Evolutionary conservation across 495 filamentous ascomycete species (phyloP).

Genomic region (Bacidia gigantensis): DNA sequence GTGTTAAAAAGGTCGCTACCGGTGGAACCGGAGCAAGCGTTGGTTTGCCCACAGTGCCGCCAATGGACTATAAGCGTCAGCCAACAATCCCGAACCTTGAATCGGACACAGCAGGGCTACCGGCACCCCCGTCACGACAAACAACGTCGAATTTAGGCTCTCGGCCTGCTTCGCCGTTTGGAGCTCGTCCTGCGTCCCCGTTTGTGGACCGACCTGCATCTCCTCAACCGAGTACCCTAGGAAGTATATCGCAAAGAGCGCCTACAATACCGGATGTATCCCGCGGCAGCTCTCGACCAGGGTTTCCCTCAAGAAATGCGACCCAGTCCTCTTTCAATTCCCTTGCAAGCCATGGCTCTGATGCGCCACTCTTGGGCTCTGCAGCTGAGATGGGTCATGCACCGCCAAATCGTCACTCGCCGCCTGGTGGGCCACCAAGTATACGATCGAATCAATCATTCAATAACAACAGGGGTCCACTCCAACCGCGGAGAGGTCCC

Average conservation of each 20-base stretch:
- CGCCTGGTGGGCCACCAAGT: conserved; percentile 15
- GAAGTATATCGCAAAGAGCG: conserved; percentile 17
- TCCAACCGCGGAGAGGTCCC: conserved; percentile 1
- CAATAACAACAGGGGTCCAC: conserved; percentile 5
- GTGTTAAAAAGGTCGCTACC: conserved; percentile 43
- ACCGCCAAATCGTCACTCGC: conserved; percentile 25
- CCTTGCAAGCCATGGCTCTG: conserved; percentile 37
- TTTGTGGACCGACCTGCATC: conserved; percentile 4
- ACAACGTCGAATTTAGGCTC: conserved; percentile 40
- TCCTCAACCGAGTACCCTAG: conserved; percentile 7
- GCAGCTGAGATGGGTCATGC: conserved; percentile 48
- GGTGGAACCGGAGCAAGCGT: conserved; percentile 36
- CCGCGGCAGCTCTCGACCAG: conserved; percentile 18
- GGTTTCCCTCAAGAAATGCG: conserved; percentile 25
- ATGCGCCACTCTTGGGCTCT: conserved; percentile 42
- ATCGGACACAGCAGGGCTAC: conserved; percentile 39
- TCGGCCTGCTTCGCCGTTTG: conserved; percentile 46
- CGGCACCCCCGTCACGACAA: conserved; percentile 48
- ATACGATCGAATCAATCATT: conserved; percentile 6
- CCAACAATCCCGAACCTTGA: conserved; percentile 56
- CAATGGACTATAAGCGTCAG: conserved; percentile 30
- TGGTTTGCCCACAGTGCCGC: conserved; percentile 15
- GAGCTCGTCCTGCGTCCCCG: conserved; percentile 33
- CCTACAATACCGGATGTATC: conserved; percentile 32
- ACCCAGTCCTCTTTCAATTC: conserved; percentile 33